Evolutionary conservation across 1,139 yeast genomes (phyloP), one percentile per base, ranked within the genome.

Genomic region (Maudiozyma humilis): DNA sequence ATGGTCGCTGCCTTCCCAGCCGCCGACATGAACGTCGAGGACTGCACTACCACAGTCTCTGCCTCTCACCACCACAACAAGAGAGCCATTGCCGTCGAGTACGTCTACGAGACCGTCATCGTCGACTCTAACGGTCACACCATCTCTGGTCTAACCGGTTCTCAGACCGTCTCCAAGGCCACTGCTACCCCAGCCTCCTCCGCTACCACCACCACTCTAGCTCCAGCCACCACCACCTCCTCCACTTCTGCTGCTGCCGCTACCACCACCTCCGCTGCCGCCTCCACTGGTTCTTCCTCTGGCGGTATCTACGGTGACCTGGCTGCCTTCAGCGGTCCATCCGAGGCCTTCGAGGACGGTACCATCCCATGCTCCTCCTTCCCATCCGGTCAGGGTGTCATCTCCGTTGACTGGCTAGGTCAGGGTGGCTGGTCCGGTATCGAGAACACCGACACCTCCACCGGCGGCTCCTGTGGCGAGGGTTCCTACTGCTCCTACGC

Each of bases 401-500:
- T 82, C 60, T 65, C 82, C 42, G 69, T 82, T 44, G 72, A 73
- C 63, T 60, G 71, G 65, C 56, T 80, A 66, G 81, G 72, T 51
- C 73, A 72, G 53, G 87, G 85, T 57, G 91, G 91, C 51, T 83
- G 77, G 79, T 73, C 91, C 40, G 82, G 86, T 62, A 69, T 82
- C 55, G 79, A 79, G 71, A 64, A 71, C 57, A 64, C 74, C 52
- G 84, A 83, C 59, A 66, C 69, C 39, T 72, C 78, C 41, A 78
- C 87, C 48, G 80, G 86, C 48, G 73, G 82, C 48, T 62, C 71
- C 38, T 83, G 93, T 72, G 63, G 72, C 53, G 88, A 82, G 50
- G 91, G 88, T 48, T 74, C 76, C 58, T 82, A 81, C 74, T 83
- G 93, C 67, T 83, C 91, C 46, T 83, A 83, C 63, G 87, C 91